Percentiles rank a stretch among this genome's conserved stretches.
Conservation (phyloP, 371 early-diverging fungal genomes). For the Fennellomyces sp. region DNA sequence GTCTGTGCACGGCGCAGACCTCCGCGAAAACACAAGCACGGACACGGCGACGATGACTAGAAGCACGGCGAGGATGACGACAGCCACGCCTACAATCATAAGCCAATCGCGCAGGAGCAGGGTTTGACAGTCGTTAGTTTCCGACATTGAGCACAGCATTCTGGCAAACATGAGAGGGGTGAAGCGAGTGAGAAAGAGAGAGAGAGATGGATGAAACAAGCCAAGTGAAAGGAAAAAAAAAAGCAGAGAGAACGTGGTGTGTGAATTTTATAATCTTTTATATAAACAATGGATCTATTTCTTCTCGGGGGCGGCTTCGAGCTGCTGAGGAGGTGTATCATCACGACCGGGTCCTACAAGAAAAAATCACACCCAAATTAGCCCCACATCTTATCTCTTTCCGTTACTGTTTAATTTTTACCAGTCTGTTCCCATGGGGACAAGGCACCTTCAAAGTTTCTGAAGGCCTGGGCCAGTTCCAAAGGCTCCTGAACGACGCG, state of each 20-base stretch:
- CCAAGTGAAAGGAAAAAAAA: constrained; percentile 3
- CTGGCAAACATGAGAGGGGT: not conserved
- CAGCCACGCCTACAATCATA: not conserved
- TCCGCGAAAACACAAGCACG: not conserved
- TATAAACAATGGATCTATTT: constrained; percentile 26
- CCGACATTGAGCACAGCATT: not conserved
- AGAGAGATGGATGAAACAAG: not conserved
- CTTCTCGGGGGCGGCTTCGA: constrained; percentile 38
- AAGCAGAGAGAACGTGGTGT: constrained; percentile 1
- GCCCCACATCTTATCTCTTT: no score
- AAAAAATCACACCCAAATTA: not conserved
- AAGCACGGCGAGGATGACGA: not conserved
- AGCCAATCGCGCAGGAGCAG: not conserved
- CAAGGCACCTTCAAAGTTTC: constrained; percentile 87
- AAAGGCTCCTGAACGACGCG: constrained; percentile 95
- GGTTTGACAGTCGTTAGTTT: not conserved
- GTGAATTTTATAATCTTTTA: constrained; percentile 8
- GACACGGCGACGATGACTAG: not conserved
- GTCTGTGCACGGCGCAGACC: not conserved
- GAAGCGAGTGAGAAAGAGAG: not conserved
- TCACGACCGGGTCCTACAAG: constrained; percentile 46
- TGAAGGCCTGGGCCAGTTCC: constrained; percentile 96
- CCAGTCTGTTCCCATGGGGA: constrained; percentile 92
- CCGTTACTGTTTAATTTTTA: no score
- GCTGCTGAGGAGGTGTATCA: constrained; percentile 44